These are phyloP conservation scores for Remersonia thermophila DNA, from an alignment of 2,329 filamentous ascomycete species.

Conservation along the genomic window DNA sequence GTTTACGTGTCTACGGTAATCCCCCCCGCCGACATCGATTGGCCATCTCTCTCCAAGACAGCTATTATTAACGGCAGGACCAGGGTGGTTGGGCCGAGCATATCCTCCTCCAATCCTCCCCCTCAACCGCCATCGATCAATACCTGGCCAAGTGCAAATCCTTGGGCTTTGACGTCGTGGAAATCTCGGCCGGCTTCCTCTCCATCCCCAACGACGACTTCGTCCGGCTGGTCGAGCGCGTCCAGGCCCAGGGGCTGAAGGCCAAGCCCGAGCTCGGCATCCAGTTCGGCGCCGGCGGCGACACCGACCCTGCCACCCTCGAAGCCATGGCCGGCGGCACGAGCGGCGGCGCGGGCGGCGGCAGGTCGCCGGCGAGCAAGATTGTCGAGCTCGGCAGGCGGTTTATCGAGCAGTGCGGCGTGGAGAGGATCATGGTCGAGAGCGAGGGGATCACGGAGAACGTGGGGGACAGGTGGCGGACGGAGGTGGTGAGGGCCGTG, in stretches of 20 bases:
- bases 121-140: conserved; percentile 32
- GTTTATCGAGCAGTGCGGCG: conserved; percentile 38
- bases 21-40: too few species aligned
- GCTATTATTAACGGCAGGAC: neutral
- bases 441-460: conserved; percentile 49
- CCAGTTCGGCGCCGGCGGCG: conserved; percentile 44
- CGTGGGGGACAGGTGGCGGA: conserved; percentile 39
- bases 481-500: conserved; percentile 40
- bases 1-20: conserved; percentile 38
- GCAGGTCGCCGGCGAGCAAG: conserved; percentile 36
- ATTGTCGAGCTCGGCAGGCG: conserved; percentile 35
- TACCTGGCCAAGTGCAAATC: conserved; percentile 41
- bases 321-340: conserved; percentile 30
- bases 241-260: conserved; percentile 34
- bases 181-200: conserved; percentile 40
- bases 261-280: conserved; percentile 44
- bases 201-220: conserved; percentile 41
- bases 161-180: conserved; percentile 41
- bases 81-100: conserved; percentile 43
- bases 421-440: conserved; percentile 46
- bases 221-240: conserved; percentile 35
- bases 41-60: too few species aligned
- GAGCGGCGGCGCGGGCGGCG: too few species aligned
- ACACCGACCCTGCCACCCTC: conserved; percentile 34
- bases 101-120: conserved; percentile 35